phyloP scores from a whole-genome alignment of 805 yeast genomes.

The Yamadazyma takamatsuzukensis region DNA sequence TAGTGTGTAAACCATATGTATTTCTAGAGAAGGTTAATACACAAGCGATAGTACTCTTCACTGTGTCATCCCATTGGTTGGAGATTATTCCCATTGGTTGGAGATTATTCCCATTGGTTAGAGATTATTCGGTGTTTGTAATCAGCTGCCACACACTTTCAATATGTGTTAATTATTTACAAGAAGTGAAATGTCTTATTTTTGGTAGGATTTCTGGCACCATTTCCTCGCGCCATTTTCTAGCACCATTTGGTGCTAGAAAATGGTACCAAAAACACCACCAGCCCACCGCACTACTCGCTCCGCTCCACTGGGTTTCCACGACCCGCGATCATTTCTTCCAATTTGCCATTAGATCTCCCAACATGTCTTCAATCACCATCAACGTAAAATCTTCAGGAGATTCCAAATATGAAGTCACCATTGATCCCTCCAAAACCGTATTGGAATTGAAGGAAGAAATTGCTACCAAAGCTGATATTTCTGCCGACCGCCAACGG shows the following conservation, averaged over 20 bases:
- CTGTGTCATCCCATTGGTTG: no score
- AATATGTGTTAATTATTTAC: no score
- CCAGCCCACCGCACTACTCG: not conserved
- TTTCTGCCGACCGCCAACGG: constrained; percentile 79
- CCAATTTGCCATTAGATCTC: not conserved
- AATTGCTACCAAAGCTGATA: constrained; percentile 56
- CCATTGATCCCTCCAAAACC: constrained; percentile 50
- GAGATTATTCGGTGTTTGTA: no score
- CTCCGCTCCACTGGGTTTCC: not conserved
- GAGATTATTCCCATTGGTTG: no score
- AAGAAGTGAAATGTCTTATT: no score
- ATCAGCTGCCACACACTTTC: no score
- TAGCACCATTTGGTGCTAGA: not conserved
- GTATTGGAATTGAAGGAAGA: constrained; percentile 66
- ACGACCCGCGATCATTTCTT: constrained; percentile 15
- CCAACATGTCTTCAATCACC: constrained; percentile 15
- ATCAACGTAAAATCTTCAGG: constrained; percentile 53
- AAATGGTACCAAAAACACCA: not conserved
- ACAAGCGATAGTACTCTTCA: no score
- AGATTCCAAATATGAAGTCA: constrained; percentile 72
- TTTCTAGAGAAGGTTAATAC: no score
- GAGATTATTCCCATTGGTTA: no score
- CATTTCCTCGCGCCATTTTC: no score
- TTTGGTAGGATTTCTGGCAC: no score
- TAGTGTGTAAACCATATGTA: no score